These are phyloP conservation scores for Mallotus japonicus DNA, from an alignment of 441 rosid genomes.

Conservation along the genomic window DNA sequence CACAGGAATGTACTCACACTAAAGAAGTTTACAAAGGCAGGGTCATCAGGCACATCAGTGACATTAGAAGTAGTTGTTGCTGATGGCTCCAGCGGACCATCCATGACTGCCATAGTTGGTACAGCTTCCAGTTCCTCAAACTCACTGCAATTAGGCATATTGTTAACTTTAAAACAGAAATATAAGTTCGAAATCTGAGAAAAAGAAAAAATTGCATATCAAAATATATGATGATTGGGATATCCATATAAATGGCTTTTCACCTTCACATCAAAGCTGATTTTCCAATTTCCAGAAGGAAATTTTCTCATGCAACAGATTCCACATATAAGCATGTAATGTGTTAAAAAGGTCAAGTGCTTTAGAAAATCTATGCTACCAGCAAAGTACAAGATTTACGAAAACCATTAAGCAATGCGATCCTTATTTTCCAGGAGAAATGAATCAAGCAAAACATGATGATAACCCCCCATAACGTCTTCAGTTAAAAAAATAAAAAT, in stretches of 20 bases:
- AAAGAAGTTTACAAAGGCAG: conserved; percentile 78
- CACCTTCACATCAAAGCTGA: background rate
- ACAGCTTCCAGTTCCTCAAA: conserved; percentile 92
- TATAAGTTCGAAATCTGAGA: background rate
- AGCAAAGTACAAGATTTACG: background rate
- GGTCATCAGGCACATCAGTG: conserved; percentile 65
- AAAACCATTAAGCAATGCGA: background rate
- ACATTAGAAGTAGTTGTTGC: conserved; percentile 38
- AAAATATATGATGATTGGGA: background rate
- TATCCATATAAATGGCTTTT: background rate
- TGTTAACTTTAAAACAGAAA: background rate
- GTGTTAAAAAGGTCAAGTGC: background rate
- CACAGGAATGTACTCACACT: conserved; percentile 48
- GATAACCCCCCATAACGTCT: background rate
- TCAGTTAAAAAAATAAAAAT: background rate
- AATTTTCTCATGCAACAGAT: background rate
- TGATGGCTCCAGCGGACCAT: conserved; percentile 83
- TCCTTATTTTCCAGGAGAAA: background rate
- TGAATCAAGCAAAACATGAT: background rate
- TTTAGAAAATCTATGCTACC: background rate
- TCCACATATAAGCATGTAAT: background rate
- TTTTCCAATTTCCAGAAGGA: background rate
- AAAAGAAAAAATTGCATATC: background rate
- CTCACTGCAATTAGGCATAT: conserved; percentile 46
- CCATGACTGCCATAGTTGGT: conserved; percentile 82